Evolutionary conservation across 163 green algal genomes (phyloP).

Genomic region (Prototheca cutis): DNA sequence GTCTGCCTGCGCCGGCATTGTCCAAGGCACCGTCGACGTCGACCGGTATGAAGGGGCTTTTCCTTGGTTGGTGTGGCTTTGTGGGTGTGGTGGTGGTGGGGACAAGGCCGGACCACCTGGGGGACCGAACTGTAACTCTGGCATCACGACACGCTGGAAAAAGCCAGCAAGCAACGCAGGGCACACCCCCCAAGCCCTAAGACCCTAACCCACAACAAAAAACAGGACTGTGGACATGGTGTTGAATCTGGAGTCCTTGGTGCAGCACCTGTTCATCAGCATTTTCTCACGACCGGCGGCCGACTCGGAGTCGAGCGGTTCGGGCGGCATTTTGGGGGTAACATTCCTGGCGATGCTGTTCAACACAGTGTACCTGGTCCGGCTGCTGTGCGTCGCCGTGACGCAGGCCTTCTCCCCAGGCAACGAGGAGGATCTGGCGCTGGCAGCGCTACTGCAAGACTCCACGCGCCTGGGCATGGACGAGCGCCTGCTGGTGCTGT

Average conservation of each 20-base stretch:
- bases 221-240: conserved; percentile 11
- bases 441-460: not conserved
- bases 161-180: too few species aligned
- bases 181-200: too few species aligned
- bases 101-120: too few species aligned
- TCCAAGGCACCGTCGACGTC: not conserved
- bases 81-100: too few species aligned
- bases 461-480: conserved; percentile 6
- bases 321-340: conserved; percentile 4
- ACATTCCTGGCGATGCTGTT: conserved; percentile 8
- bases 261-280: conserved; percentile 6
- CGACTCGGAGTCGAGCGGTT: too few species aligned
- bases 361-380: conserved; percentile 17
- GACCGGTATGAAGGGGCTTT: not conserved
- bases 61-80: too few species aligned
- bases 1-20: conserved; percentile 6
- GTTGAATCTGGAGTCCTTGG: conserved; percentile 9
- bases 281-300: not conserved
- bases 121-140: too few species aligned
- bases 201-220: too few species aligned
- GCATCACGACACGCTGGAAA: too few species aligned
- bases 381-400: conserved; percentile 14
- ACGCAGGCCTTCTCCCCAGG: conserved; percentile 3
- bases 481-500: conserved; percentile 5
- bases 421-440: not conserved